Evolutionary conservation across 1,139 yeast genomes (phyloP), one percentile per base, ranked within the genome.

Genomic region (Geotrichum reessii): DNA sequence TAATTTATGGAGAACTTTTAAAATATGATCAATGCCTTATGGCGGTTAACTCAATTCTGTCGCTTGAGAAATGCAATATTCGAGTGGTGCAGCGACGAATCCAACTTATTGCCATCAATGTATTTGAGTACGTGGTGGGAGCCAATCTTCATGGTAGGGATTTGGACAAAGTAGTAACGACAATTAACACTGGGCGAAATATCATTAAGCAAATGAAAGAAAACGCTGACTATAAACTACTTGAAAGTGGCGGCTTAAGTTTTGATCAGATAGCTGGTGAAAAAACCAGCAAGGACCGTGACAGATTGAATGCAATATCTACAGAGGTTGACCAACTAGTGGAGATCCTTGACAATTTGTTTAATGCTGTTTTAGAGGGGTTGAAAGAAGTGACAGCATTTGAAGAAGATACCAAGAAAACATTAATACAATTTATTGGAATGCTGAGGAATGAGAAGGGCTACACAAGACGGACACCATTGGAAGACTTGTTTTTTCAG

Each of bases 391-490:
- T 61, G 42, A 56, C 57, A 25, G 65, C 63, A 24, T 65, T 65
- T 55, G 65, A 63, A 37, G 63, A 61, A 47, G 69, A 68, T 48
- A 62, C 61, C 8, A 58, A 66, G 4, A 67, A 66, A 50, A 61
- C 67, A 57, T 60, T 68, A 37, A 60, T 66, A 52, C 71, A 69
- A 56, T 61, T 63, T 12, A 63, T 68, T 46, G 67, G 68, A 5
- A 58, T 67, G 22, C 53, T 69, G 21, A 49, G 64, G 48, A 56
- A 61, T 22, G 70, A 69, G 54, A 51, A 59, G 31, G 67, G 66
- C 2, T 63, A 61, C 47, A 65, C 70, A 7, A 24, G 59, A 6
- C 59, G 66, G 19, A 61, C 69, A 17, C 59, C 61, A n/a, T 55
- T 67, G 31, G 71, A 67, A 52, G 53, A 47, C 21, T 42, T 62